Conservation (phyloP, 1,284 basidiomycete species). For the Omphalotus olearius region DNA sequence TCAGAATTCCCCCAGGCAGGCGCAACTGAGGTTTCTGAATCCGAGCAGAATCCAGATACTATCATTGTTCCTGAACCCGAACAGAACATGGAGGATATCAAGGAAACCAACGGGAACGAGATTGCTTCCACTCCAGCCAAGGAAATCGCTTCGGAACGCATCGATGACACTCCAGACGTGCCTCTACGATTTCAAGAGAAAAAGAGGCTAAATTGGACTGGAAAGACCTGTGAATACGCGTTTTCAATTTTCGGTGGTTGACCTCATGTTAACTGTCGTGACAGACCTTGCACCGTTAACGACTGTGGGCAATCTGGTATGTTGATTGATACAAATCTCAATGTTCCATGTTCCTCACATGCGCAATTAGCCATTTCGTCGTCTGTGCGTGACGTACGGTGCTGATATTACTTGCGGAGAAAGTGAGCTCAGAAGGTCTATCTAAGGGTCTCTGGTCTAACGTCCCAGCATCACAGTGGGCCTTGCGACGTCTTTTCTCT, state of each 20-base stretch:
- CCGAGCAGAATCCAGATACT: constrained; percentile 20
- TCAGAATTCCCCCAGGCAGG: constrained; percentile 4
- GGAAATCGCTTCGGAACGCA: not conserved
- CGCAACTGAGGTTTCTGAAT: constrained; percentile 16
- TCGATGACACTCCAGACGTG: constrained; percentile 57
- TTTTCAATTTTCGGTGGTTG: not conserved
- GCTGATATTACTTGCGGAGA: constrained; percentile 96
- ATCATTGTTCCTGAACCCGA: constrained; percentile 27
- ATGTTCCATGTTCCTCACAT: not conserved
- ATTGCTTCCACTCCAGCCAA: constrained; percentile 1
- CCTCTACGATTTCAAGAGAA: constrained; percentile 79
- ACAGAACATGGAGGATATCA: constrained; percentile 22
- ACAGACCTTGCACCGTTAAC: constrained; percentile 90
- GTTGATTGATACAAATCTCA: constrained; percentile 20
- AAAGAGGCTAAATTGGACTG: constrained; percentile 81
- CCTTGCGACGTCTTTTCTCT: constrained; percentile 76
- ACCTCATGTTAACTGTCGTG: constrained; percentile 3
- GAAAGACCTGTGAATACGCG: constrained; percentile 71
- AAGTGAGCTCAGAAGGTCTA: constrained; percentile 43
- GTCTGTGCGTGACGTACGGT: constrained; percentile 83
- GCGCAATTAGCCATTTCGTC: constrained; percentile 76
- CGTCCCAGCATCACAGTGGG: constrained; percentile 51
- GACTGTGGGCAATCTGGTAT: constrained; percentile 90
- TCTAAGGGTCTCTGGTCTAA: not conserved
- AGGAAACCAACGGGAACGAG: not conserved